Base-by-base conservation (phyloP, 306 rosid species). In the Geum urbanum region DNA sequence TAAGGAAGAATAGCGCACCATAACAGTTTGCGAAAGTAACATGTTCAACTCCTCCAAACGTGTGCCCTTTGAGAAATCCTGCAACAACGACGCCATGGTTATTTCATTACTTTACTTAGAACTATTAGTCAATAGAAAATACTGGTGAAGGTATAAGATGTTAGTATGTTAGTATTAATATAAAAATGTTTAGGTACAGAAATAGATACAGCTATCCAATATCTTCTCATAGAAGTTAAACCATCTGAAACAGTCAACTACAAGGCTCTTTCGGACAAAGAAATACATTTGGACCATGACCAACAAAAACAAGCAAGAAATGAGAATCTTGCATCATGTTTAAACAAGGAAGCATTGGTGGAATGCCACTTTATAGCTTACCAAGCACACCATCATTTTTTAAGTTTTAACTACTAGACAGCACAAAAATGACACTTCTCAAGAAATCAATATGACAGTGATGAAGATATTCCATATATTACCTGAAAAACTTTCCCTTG, bases 11-110 rank as follows among this genome's bases (percentile, higher is more conserved):
- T 77, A 75, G 66, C 85, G 60, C 74, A 92, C 98, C 98, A 92
- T 92, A 63, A 90, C 94, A 70, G 97, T 86, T 82, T 86, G 97
- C 86, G 78, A 90, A 45, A 90, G 94, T 70, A 92, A 77, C 79
- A 92, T 95, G 9, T 92, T 90, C 90, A 92, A 88, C 89, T 92
- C 98, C 79, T 84, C 91, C 85, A 92, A 80, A 78, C 98, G 97
- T 81, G 82, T 80, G 37, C 98, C 98, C 84, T 80, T 90, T 6
- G 98, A 86, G 76, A 84, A 90, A 81, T 92, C 96, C 98, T 92
- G 89, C 88, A 84, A 63, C 73, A 83, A 50, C 77, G 81, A 62
- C 61, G 16, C 45, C 80, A 79, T 66, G 50, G 46, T 44, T 71
- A 37, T 72, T 54, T 56, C 22, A 68, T 63, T 71, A 40, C 52